A percentile compares a stretch with the other conserved stretches of the same genome.
Conservation (phyloP, 495 filamentous ascomycete species). For the Talaromyces ruber region DNA sequence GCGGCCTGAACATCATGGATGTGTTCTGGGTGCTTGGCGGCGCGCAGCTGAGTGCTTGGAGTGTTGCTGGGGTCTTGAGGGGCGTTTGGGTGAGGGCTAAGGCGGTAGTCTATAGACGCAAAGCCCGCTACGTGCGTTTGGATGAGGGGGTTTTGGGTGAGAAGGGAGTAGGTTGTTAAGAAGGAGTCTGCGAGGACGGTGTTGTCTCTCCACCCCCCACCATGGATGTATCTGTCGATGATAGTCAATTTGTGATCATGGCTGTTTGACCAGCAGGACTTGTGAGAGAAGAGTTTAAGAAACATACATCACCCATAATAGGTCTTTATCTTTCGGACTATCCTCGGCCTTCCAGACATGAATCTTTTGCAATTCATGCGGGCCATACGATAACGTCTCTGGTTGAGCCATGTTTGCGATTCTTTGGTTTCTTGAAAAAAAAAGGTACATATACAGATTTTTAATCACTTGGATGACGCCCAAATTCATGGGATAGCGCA, state of each 20-base stretch:
- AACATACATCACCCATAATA: conserved; percentile 40
- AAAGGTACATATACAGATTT: not conserved
- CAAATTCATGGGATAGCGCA: not conserved
- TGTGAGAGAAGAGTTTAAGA: not conserved
- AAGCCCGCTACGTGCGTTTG: conserved; percentile 46
- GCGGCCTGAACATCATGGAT: conserved; percentile 59
- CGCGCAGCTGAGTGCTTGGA: conserved; percentile 25
- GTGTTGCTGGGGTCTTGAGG: conserved; percentile 38
- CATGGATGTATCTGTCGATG: conserved; percentile 64
- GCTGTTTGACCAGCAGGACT: not conserved
- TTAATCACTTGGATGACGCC: not conserved
- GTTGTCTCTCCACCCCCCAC: conserved; percentile 85
- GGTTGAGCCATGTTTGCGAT: not conserved
- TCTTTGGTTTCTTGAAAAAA: not conserved
- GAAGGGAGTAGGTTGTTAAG: conserved; percentile 7
- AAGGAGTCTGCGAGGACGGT: conserved; percentile 30
- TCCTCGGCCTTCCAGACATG: not conserved
- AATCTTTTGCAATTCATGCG: conserved; percentile 3
- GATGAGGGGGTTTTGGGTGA: not conserved
- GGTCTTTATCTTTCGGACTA: conserved; percentile 9
- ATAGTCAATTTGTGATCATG: not conserved
- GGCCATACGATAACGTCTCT: conserved; percentile 5
- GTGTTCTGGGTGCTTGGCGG: conserved; percentile 64
- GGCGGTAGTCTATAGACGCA: conserved; percentile 71
- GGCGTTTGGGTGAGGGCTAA: conserved; percentile 61